A percentile compares a stretch with the other conserved stretches of the same genome.
These are phyloP conservation scores for Sporothrix mexicana DNA, from an alignment of 2,329 filamentous ascomycete species.

Conservation along the genomic window DNA sequence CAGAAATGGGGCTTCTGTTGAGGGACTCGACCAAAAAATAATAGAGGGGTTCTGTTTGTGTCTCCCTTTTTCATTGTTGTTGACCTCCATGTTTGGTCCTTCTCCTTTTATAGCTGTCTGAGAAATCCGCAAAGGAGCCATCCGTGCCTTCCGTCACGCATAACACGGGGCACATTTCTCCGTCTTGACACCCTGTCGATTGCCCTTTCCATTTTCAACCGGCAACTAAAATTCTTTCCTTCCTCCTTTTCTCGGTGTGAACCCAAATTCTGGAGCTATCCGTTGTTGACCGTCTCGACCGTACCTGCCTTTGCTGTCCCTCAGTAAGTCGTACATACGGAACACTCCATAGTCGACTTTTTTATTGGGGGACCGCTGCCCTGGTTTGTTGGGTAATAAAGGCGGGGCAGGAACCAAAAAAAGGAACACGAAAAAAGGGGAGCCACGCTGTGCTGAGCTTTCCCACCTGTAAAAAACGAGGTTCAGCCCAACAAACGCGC, in stretches of 20 bases:
- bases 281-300: background rate
- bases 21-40: too few species aligned
- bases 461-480: background rate
- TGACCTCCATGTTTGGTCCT: background rate
- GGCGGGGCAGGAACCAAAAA: constrained; percentile 22
- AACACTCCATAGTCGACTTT: background rate
- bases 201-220: background rate
- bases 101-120: background rate
- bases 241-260: background rate
- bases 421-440: constrained; percentile 10
- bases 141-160: background rate
- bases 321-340: background rate
- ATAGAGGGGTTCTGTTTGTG: background rate
- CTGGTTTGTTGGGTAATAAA: constrained; percentile 26
- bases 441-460: background rate
- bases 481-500: constrained; percentile 22
- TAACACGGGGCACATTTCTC: background rate
- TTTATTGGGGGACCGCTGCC: constrained; percentile 14
- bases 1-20: constrained; percentile 4
- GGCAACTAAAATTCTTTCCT: background rate
- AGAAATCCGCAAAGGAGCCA: too few species aligned
- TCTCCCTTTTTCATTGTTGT: background rate
- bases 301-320: background rate
- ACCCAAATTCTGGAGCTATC: background rate
- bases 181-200: background rate